Conservation (phyloP, 2,329 filamentous ascomycete genomes). For the Cytospora schulzeri region DNA sequence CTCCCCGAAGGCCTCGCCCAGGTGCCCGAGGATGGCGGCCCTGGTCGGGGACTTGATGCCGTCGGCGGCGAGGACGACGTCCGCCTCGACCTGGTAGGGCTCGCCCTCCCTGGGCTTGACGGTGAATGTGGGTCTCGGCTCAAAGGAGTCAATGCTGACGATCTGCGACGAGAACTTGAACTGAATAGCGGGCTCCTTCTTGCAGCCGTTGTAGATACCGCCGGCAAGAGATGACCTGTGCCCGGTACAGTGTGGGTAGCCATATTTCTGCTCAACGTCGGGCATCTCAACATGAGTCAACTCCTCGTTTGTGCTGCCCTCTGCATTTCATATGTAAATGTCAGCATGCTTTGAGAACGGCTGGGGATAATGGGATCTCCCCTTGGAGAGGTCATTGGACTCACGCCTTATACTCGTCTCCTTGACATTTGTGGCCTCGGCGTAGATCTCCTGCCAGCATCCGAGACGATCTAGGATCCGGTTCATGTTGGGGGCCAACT, state of each 20-base stretch:
- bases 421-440: conserved; percentile 69
- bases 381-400: conserved; percentile 28
- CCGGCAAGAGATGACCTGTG: conserved; percentile 74
- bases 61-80: conserved; percentile 56
- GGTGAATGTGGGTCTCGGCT: conserved; percentile 61
- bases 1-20: conserved; percentile 56
- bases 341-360: not conserved
- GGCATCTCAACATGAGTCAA: conserved; percentile 70
- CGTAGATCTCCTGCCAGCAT: conserved; percentile 71
- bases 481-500: conserved; percentile 81
- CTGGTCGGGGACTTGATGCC: conserved; percentile 57
- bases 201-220: conserved; percentile 71
- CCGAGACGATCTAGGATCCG: conserved; percentile 73
- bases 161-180: conserved; percentile 68
- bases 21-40: conserved; percentile 55
- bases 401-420: conserved; percentile 72
- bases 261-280: conserved; percentile 68
- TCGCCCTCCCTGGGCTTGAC: conserved; percentile 59
- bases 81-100: conserved; percentile 55
- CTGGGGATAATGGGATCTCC: not conserved
- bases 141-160: conserved; percentile 59
- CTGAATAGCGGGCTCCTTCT: conserved; percentile 59
- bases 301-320: conserved; percentile 69
- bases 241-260: conserved; percentile 78
- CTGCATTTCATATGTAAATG: conserved; percentile 36